Evolutionary conservation across 2,329 filamentous ascomycete genomes (phyloP).

Genomic region (Diaporthe citriasiana): DNA sequence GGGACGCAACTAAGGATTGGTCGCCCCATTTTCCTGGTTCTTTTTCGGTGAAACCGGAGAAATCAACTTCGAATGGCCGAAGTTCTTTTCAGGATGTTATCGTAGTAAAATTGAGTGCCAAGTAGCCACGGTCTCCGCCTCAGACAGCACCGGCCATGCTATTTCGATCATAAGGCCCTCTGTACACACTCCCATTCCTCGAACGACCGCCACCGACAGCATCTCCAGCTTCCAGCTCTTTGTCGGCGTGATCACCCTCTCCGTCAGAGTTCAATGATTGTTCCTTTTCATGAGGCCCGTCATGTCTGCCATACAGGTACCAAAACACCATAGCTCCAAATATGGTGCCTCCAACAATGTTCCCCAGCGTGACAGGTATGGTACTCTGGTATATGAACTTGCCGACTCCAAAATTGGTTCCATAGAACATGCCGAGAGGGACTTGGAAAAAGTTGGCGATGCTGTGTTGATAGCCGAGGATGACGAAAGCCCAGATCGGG

Average conservation of each 20-base stretch:
- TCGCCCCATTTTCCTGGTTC: background rate
- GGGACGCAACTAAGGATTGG: rapidly evolving
- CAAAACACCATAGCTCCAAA: conserved; percentile 62
- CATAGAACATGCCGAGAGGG: conserved; percentile 63
- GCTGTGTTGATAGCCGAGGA: conserved; percentile 68
- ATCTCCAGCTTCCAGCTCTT: background rate
- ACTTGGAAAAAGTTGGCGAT: conserved; percentile 70
- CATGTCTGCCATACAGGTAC: conserved; percentile 41
- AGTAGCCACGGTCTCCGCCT: background rate
- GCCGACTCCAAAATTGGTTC: conserved; percentile 59
- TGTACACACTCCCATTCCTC: background rate
- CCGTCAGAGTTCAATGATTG: background rate
- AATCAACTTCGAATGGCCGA: background rate
- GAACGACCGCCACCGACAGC: no score
- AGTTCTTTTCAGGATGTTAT: no score
- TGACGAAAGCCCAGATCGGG: conserved; percentile 68
- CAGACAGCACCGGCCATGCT: background rate
- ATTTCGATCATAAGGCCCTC: background rate
- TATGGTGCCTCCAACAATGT: conserved; percentile 65
- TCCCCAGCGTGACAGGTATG: conserved; percentile 66
- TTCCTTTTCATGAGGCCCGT: background rate
- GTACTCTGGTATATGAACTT: conserved; percentile 50
- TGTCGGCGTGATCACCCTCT: background rate
- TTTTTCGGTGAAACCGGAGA: background rate
- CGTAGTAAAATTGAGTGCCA: background rate